Evolutionary conservation across 1,139 yeast genomes (phyloP).

Genomic region (Geotrichum citri-aurantii): DNA sequence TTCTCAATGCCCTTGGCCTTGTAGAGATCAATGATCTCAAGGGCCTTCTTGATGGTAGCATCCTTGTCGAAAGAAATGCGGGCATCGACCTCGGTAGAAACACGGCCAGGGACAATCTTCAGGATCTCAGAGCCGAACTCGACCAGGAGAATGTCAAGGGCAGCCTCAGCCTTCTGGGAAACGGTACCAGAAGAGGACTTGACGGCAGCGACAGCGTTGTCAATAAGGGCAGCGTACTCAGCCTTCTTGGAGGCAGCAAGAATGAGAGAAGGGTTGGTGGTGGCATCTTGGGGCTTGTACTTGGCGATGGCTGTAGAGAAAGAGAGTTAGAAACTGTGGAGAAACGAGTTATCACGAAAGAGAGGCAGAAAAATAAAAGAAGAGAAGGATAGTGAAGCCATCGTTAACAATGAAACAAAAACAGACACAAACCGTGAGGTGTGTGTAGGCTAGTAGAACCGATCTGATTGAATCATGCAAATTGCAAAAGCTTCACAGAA

Average conservation of each 20-base stretch:
- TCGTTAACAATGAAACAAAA: neutral
- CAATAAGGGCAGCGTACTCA: conserved; percentile 84
- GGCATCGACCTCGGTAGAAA: conserved; percentile 98
- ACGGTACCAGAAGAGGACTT: conserved; percentile 46
- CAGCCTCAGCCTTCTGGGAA: conserved; percentile 63
- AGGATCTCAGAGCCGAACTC: conserved; percentile 95
- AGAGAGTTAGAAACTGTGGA: neutral
- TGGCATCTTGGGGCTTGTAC: conserved; percentile 98
- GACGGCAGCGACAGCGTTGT: conserved; percentile 84
- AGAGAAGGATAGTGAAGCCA: too few species aligned
- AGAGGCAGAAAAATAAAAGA: neutral
- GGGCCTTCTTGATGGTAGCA: conserved; percentile 88
- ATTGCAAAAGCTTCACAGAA: neutral
- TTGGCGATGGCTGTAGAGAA: conserved; percentile 63
- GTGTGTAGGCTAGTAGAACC: neutral
- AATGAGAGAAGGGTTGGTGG: conserved; percentile 97
- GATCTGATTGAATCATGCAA: neutral
- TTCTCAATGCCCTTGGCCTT: conserved; percentile 74
- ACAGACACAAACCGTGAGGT: neutral
- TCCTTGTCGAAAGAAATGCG: conserved; percentile 93
- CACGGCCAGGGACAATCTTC: conserved; percentile 97
- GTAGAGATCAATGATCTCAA: conserved; percentile 79
- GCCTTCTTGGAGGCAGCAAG: conserved; percentile 92
- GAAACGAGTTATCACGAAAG: neutral
- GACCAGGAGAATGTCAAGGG: conserved; percentile 86